phyloP scores from a whole-genome alignment of 345 rosid genomes.

The Gossypium arboreum region DNA sequence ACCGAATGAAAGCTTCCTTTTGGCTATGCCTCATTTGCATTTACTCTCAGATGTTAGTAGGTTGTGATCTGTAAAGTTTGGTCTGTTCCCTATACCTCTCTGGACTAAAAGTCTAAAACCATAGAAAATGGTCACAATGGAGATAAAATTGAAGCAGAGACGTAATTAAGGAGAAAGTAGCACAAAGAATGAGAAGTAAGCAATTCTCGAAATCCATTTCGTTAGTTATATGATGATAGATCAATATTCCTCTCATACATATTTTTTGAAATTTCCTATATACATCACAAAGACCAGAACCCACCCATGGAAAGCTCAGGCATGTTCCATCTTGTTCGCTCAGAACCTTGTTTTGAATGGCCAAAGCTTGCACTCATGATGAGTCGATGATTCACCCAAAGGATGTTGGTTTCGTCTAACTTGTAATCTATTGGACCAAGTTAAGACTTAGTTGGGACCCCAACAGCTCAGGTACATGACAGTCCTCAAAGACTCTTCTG shows the following conservation, averaged over 20 bases:
- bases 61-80: too few species aligned
- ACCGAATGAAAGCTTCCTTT: too few species aligned
- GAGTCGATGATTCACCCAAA: not conserved
- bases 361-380: not conserved
- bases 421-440: not conserved
- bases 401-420: not conserved
- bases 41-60: too few species aligned
- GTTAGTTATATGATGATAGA: not conserved
- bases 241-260: not conserved
- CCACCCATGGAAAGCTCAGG: not conserved
- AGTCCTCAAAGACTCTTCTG: slow-evolving; percentile 39
- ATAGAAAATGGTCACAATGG: too few species aligned
- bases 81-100: too few species aligned
- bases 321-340: not conserved
- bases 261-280: not conserved
- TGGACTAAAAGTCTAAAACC: too few species aligned
- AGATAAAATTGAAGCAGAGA: too few species aligned
- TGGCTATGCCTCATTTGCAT: too few species aligned
- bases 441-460: slow-evolving; percentile 34
- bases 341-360: not conserved
- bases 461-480: slow-evolving; percentile 56
- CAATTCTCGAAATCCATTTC: not conserved
- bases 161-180: too few species aligned
- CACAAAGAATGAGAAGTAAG: not conserved
- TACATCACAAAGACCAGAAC: not conserved